Percentiles rank a stretch among this genome's conserved stretches.
These are phyloP conservation scores for Penicillium psychrofluorescens DNA, from an alignment of 495 filamentous ascomycete genomes.

Conservation along the genomic window DNA sequence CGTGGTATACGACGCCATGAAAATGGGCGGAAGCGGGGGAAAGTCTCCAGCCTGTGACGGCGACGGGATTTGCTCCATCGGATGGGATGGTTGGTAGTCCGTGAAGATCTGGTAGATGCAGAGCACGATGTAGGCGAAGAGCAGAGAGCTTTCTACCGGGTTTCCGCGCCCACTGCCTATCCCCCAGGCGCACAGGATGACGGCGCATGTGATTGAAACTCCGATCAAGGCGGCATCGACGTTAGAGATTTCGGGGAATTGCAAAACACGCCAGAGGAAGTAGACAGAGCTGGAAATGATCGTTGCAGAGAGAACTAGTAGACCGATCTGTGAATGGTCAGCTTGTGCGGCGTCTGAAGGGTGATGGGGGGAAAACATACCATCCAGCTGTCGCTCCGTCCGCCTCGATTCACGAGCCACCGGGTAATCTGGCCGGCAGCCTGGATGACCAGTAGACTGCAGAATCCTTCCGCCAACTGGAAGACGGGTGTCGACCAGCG, in stretches of 20 bases:
- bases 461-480: conserved; percentile 92
- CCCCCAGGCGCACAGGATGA: conserved; percentile 89
- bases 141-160: conserved; percentile 87
- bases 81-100: conserved; percentile 78
- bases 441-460: conserved; percentile 92
- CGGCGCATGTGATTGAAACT: conserved; percentile 79
- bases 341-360: conserved; percentile 3
- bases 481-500: conserved; percentile 93
- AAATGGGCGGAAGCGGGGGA: conserved; percentile 87
- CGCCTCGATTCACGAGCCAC: conserved; percentile 83
- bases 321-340: conserved; percentile 58
- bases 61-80: conserved; percentile 45
- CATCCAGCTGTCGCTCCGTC: conserved; percentile 94
- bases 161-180: conserved; percentile 93
- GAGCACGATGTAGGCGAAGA: conserved; percentile 94
- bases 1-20: conserved; percentile 98
- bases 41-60: conserved; percentile 66
- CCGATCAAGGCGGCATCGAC: conserved; percentile 93
- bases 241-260: conserved; percentile 87
- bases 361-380: conserved; percentile 42
- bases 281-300: conserved; percentile 91
- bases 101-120: conserved; percentile 99
- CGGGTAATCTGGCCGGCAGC: conserved; percentile 89
- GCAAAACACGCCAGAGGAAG: conserved; percentile 90
- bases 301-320: conserved; percentile 80